These are phyloP conservation scores for Sordariomycetes sp. DNA, from an alignment of 2,329 filamentous ascomycete genomes.

Conservation along the genomic window DNA sequence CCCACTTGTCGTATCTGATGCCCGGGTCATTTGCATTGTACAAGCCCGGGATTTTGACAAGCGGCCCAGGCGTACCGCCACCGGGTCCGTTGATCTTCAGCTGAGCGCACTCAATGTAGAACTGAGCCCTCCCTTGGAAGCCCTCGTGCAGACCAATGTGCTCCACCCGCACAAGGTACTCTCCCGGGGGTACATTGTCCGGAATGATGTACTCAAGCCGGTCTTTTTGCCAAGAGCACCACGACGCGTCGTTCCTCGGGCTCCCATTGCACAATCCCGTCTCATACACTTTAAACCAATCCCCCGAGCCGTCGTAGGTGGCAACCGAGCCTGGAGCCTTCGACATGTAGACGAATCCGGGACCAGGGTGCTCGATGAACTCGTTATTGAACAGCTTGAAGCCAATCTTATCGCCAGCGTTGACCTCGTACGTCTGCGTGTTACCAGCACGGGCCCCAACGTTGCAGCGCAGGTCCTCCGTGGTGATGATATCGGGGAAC, in stretches of 20 bases:
- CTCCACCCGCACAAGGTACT: constrained; percentile 30
- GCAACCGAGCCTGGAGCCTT: constrained; percentile 26
- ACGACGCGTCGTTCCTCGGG: constrained; percentile 10
- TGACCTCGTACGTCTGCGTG: constrained; percentile 29
- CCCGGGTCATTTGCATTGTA: constrained; percentile 8
- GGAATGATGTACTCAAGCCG: constrained; percentile 27
- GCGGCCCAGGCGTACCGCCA: constrained; percentile 18
- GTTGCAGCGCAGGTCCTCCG: constrained; percentile 27
- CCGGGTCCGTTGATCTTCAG: constrained; percentile 24
- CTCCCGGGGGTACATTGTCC: constrained; percentile 21
- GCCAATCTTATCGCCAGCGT: constrained; percentile 33
- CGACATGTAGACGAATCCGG: constrained; percentile 26
- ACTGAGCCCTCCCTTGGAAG: constrained; percentile 12
- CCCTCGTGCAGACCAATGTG: constrained; percentile 29
- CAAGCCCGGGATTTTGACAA: constrained; percentile 26
- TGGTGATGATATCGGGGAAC: constrained; percentile 19
- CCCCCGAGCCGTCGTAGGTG: constrained; percentile 28
- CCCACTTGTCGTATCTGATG: constrained; percentile 9
- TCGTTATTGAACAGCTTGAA: constrained; percentile 35
- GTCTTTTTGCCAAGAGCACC: constrained; percentile 22
- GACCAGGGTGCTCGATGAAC: constrained; percentile 30
- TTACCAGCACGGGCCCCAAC: constrained; percentile 19
- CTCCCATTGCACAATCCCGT: constrained; percentile 15
- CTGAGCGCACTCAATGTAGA: constrained; percentile 29
- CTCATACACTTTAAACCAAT: constrained; percentile 26